phyloP scores from a whole-genome alignment of 2,329 filamentous ascomycete species.

The Fusarium kyushuense region DNA sequence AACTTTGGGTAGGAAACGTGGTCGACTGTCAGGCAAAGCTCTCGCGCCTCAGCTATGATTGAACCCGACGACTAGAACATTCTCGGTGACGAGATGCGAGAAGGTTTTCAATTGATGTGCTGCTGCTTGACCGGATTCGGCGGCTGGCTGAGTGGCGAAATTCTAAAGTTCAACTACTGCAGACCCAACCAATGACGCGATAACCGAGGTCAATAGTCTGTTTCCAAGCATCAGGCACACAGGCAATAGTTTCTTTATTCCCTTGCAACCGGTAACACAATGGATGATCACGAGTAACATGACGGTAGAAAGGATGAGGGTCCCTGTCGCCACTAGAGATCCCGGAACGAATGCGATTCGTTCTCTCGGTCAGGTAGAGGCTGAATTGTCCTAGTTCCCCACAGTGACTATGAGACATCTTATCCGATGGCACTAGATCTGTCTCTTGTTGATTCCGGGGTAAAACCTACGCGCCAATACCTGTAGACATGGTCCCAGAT shows the following conservation, averaged over 20 bases:
- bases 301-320: neutral
- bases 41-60: neutral
- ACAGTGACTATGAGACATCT: neutral
- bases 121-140: neutral
- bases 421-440: neutral
- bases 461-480: neutral
- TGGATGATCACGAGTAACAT: neutral
- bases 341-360: neutral
- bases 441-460: neutral
- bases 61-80: neutral
- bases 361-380: neutral
- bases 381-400: neutral
- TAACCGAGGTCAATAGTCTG: neutral
- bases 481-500: neutral
- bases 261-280: neutral
- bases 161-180: neutral
- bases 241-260: neutral
- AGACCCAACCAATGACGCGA: neutral
- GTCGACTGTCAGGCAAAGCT: neutral
- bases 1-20: neutral
- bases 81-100: neutral
- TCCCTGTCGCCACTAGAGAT: neutral
- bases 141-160: neutral
- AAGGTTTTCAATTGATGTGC: neutral
- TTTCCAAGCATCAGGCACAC: neutral